phyloP scores from a whole-genome alignment of 2,329 filamentous ascomycete species.

The Teratosphaeria gauchensis region DNA sequence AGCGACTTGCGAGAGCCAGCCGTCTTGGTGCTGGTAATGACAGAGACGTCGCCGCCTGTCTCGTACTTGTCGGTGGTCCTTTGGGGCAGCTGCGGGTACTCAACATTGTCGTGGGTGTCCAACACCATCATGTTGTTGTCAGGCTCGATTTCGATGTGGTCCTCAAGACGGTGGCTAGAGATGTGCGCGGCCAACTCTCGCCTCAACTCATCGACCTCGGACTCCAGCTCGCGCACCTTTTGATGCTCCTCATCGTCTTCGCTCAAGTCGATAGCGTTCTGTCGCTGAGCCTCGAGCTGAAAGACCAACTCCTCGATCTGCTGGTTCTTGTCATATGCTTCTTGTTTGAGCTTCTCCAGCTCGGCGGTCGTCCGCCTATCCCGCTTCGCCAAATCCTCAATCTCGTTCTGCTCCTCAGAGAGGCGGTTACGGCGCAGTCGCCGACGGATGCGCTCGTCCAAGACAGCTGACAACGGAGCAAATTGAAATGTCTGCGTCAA shows the following conservation, averaged over 20 bases:
- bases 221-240: slow-evolving; percentile 19
- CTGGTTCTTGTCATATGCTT: slow-evolving; percentile 28
- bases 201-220: slow-evolving; percentile 20
- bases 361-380: slow-evolving; percentile 18
- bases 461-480: slow-evolving; percentile 21
- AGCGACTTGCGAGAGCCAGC: slow-evolving; percentile 4
- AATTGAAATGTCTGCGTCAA: slow-evolving; percentile 21
- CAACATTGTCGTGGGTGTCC: slow-evolving; percentile 17
- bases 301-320: slow-evolving; percentile 21
- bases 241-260: slow-evolving; percentile 27
- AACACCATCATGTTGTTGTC: slow-evolving; percentile 26
- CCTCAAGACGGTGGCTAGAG: slow-evolving; percentile 13
- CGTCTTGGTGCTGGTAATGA: slow-evolving; percentile 1
- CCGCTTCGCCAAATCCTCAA: slow-evolving; percentile 25
- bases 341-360: slow-evolving; percentile 26
- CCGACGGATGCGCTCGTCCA: slow-evolving; percentile 25
- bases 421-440: slow-evolving; percentile 32
- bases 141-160: slow-evolving; percentile 11
- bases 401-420: slow-evolving; percentile 29
- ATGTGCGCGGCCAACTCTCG: slow-evolving; percentile 22
- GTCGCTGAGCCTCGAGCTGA: slow-evolving; percentile 29
- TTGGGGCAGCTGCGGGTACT: slow-evolving; percentile 17
- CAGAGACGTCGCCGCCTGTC: slow-evolving; percentile 1
- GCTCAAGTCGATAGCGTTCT: slow-evolving; percentile 29
- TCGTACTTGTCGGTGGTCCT: neutral